phyloP scores from a whole-genome alignment of 2,329 filamentous ascomycete genomes.

The Aspergillus fructus region DNA sequence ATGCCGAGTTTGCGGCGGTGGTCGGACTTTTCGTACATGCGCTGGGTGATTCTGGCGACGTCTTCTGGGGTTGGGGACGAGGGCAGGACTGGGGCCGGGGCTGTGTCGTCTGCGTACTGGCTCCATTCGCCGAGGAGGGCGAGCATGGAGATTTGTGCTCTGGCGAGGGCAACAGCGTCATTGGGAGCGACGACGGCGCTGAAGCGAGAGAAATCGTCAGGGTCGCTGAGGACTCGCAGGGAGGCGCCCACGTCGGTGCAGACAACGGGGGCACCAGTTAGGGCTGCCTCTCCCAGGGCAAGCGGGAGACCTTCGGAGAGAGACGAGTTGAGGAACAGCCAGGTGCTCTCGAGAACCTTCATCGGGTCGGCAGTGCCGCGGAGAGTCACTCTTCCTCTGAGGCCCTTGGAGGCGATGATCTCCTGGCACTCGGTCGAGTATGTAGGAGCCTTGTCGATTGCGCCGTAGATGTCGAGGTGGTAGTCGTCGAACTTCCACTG shows the following conservation, averaged over 20 bases:
- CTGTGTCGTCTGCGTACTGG: slow-evolving; percentile 56
- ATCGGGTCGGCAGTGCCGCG: slow-evolving; percentile 58
- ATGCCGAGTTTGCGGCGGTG: slow-evolving; percentile 59
- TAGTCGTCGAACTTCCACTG: slow-evolving; percentile 66
- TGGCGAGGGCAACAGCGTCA: slow-evolving; percentile 59
- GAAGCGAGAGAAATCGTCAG: slow-evolving; percentile 51
- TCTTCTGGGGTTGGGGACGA: slow-evolving; percentile 52
- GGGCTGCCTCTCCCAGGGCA: slow-evolving; percentile 47
- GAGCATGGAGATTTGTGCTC: slow-evolving; percentile 62
- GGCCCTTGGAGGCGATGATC: slow-evolving; percentile 56
- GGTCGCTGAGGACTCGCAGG: slow-evolving; percentile 41
- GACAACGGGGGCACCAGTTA: slow-evolving; percentile 47
- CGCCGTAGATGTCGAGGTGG: slow-evolving; percentile 62
- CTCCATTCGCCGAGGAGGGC: slow-evolving; percentile 63
- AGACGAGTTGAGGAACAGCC: slow-evolving; percentile 54
- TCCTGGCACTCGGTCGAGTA: slow-evolving; percentile 61
- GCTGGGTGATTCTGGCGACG: slow-evolving; percentile 53
- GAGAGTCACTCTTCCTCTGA: slow-evolving; percentile 52
- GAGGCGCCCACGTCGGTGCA: slow-evolving; percentile 45
- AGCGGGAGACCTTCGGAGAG: slow-evolving; percentile 47
- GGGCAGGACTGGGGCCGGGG: slow-evolving; percentile 44
- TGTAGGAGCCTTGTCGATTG: slow-evolving; percentile 61
- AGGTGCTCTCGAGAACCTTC: slow-evolving; percentile 56
- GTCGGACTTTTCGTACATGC: slow-evolving; percentile 61
- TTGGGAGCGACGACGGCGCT: slow-evolving; percentile 65